Percentiles rank a stretch among this genome's conserved stretches.
These are phyloP conservation scores for Fraxinus americana DNA, from an alignment of 257 asterid genomes.

Conservation along the genomic window DNA sequence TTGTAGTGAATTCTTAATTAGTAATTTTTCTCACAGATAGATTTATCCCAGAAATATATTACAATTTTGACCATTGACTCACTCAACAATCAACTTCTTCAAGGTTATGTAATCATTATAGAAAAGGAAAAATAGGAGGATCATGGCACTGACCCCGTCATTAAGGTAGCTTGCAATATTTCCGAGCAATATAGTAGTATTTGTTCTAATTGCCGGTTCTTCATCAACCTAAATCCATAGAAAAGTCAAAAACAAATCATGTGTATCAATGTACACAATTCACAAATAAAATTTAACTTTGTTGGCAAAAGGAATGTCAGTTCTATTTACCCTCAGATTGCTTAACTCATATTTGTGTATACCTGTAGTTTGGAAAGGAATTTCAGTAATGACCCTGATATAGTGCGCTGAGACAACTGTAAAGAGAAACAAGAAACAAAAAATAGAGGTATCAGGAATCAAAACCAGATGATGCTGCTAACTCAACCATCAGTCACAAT, in stretches of 20 bases:
- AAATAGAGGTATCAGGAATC: conserved; percentile 20
- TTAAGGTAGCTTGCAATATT: conserved; percentile 92
- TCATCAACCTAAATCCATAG: conserved; percentile 79
- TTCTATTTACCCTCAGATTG: conserved; percentile 19
- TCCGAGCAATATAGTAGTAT: conserved; percentile 97
- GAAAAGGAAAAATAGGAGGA: conserved; percentile 22
- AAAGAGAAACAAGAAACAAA: conserved; percentile 20
- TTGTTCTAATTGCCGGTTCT: conserved; percentile 97
- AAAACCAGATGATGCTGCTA: conserved; percentile 6
- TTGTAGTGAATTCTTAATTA: conserved; percentile 31
- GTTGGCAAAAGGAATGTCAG: conserved; percentile 19
- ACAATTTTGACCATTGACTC: conserved; percentile 15
- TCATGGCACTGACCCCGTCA: conserved; percentile 80
- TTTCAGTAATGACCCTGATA: conserved; percentile 85
- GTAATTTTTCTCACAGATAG: conserved; percentile 13
- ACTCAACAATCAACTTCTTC: conserved; percentile 20
- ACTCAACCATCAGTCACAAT: conserved; percentile 22
- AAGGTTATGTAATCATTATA: neutral
- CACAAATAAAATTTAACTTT: neutral
- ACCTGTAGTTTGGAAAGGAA: conserved; percentile 98
- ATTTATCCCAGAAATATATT: conserved; percentile 7
- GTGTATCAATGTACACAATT: neutral
- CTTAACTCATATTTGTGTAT: conserved; percentile 17
- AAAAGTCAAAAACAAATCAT: conserved; percentile 18
- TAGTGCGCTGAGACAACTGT: conserved; percentile 98